Evolutionary conservation across 1,284 basidiomycete species (phyloP), one percentile per base, ranked within the genome.

Genomic region (Xerocomus amazonicus): DNA sequence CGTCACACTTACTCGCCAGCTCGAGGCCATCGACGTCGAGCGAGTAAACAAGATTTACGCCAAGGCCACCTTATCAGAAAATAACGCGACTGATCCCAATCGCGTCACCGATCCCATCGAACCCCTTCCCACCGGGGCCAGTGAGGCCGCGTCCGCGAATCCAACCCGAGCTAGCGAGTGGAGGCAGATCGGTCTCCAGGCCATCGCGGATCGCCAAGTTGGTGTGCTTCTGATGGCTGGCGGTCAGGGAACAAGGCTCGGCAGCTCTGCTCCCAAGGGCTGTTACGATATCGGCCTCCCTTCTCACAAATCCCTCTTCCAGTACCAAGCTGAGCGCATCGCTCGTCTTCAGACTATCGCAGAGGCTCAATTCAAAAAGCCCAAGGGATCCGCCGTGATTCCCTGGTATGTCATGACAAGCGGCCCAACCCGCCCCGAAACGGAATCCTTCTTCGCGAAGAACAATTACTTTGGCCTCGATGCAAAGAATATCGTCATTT

Each of bases 391-490:
- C 3, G 83, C 87, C 46, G 70, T 80, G 50, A 83, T 98, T 54
- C 89, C 84, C 45, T 99, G 97, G 97, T 99, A 97, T 75, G 84
- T 99, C 64, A 99, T 99, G 97, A 99, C 96, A 51, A 94, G 91
- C 63, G 95, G 95, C 14, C 96, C 97, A 26, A 99, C 97, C 27
- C 82, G 94, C 54, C 74, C 73, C 50, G 87, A 88, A 47, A 99
- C 97, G 26, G 89, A 93, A 68, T 73, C 75, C 37, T 99, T 90
- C 77, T 98, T 99, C 72, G 74, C 73, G 53, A 74, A 81, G 59
- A 78, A 94, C 71, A 70, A 72, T 7, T 91, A 80, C 75, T 99
- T 99, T 68, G 96, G 96, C 4, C 78, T 99, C 50, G 69, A 86
- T 50, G 65, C 81, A 55, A 73, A 81, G 55, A 88, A 97, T 63